phyloP scores from a whole-genome alignment of 1,284 basidiomycete species.

The Microbotryum lychnidis-dioicae region DNA sequence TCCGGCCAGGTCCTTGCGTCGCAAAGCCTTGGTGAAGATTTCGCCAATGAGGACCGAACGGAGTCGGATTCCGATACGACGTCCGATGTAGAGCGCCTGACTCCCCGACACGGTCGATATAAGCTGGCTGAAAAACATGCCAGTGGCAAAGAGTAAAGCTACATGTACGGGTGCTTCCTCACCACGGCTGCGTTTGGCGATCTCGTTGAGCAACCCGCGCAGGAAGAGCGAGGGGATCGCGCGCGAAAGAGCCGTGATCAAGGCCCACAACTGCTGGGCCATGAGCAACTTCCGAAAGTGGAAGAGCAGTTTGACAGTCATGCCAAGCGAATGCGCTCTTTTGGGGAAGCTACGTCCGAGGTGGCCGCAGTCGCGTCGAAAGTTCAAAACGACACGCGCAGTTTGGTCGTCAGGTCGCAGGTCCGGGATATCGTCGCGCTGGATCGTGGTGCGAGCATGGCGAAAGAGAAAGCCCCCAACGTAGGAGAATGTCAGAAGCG shows the following conservation, averaged over 20 bases:
- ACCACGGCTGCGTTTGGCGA: conserved; percentile 38
- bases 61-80: conserved; percentile 45
- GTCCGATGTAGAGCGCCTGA: conserved; percentile 46
- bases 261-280: conserved; percentile 42
- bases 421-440: conserved; percentile 43
- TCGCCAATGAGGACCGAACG: conserved; percentile 48
- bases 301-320: conserved; percentile 40
- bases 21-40: conserved; percentile 49
- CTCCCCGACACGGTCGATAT: conserved; percentile 41
- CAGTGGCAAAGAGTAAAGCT: conserved; percentile 46
- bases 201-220: conserved; percentile 45
- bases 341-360: conserved; percentile 16
- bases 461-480: conserved; percentile 35
- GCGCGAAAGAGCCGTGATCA: conserved; percentile 43
- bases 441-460: conserved; percentile 39
- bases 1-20: conserved; percentile 45
- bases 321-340: conserved; percentile 18
- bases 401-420: conserved; percentile 48
- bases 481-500: conserved; percentile 42
- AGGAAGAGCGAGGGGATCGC: conserved; percentile 47
- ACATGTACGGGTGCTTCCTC: conserved; percentile 44
- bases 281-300: conserved; percentile 40
- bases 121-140: conserved; percentile 46
- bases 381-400: conserved; percentile 42
- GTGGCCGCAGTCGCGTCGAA: conserved; percentile 36